Conservation (phyloP, 2,329 filamentous ascomycete species). For the Exophiala spinifera region DNA sequence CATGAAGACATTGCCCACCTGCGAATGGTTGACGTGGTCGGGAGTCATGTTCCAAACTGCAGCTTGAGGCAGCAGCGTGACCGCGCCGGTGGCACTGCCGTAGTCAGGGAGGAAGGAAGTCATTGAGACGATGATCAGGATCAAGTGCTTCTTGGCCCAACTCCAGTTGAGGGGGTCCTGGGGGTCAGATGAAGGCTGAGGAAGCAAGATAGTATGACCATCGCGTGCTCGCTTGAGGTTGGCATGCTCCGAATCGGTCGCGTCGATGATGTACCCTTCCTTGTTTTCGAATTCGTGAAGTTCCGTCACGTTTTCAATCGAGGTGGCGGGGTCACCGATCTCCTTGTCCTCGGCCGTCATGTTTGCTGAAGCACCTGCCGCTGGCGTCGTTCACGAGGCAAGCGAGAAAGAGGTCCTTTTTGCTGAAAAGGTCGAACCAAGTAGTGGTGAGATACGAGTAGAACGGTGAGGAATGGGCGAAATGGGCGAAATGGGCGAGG, state of each 20-base stretch:
- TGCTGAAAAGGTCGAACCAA: too few species aligned
- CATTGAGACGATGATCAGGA: slow-evolving; percentile 39
- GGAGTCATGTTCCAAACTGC: slow-evolving; percentile 38
- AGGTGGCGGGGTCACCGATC: slow-evolving; percentile 4
- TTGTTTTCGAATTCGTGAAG: slow-evolving; percentile 29
- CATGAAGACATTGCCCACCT: slow-evolving; percentile 45
- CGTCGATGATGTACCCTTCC: slow-evolving; percentile 36
- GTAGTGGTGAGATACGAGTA: too few species aligned
- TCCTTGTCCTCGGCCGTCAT: slow-evolving; percentile 23
- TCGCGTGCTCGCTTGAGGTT: slow-evolving; percentile 35
- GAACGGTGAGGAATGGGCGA: too few species aligned
- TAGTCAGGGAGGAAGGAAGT: slow-evolving; percentile 43
- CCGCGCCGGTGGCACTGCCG: slow-evolving; percentile 41
- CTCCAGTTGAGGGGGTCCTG: slow-evolving; percentile 42
- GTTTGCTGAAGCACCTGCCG: neutral
- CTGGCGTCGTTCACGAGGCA: too few species aligned
- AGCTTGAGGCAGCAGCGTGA: slow-evolving; percentile 41
- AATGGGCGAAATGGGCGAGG: too few species aligned
- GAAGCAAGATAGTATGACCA: slow-evolving; percentile 43
- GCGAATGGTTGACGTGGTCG: slow-evolving; percentile 40
- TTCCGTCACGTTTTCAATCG: slow-evolving; percentile 15
- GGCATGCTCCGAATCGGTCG: slow-evolving; percentile 29
- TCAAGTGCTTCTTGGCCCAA: slow-evolving; percentile 34
- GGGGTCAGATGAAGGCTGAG: slow-evolving; percentile 39
- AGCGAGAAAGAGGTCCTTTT: too few species aligned